Conservation (phyloP, 1,284 basidiomycete genomes). For the Pascua guehoae region DNA sequence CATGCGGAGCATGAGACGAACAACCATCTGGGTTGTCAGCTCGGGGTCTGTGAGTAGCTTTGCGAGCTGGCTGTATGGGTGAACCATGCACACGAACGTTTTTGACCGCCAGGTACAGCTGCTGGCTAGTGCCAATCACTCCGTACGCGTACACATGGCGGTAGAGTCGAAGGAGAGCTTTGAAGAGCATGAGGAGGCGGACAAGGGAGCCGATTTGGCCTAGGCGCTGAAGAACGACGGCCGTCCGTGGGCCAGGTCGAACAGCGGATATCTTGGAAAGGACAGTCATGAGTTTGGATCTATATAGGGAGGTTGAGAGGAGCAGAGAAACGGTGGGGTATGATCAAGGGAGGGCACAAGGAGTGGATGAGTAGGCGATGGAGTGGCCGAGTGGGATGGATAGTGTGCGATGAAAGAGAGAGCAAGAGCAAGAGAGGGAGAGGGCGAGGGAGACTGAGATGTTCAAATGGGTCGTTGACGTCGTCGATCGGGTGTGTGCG, state of each 20-base stretch:
- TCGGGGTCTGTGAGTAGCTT: neutral
- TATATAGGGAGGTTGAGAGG: too few relatives aligned
- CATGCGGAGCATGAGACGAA: conserved; percentile 63
- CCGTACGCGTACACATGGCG: conserved; percentile 76
- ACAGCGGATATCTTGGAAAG: too few relatives aligned
- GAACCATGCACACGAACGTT: conserved; percentile 19
- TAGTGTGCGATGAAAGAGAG: too few relatives aligned
- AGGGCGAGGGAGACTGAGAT: too few relatives aligned
- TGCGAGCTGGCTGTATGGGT: neutral
- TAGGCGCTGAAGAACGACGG: conserved; percentile 9
- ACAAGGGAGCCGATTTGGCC: conserved; percentile 11
- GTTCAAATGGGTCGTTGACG: too few relatives aligned
- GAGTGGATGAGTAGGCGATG: too few relatives aligned
- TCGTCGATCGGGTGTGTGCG: too few relatives aligned
- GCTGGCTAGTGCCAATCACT: conserved; percentile 40
- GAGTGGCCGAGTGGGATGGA: too few relatives aligned
- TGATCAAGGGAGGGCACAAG: too few relatives aligned
- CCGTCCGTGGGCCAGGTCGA: conserved; percentile 9
- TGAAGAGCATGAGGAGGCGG: conserved; percentile 14
- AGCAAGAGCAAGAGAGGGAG: too few relatives aligned
- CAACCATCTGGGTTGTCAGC: conserved; percentile 53
- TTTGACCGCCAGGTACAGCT: conserved; percentile 27
- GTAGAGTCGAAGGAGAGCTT: conserved; percentile 26
- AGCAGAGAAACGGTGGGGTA: too few relatives aligned
- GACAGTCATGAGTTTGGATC: too few relatives aligned